phyloP scores from a whole-genome alignment of 164 flowering plant species.

The Nymphaea thermarum region DNA sequence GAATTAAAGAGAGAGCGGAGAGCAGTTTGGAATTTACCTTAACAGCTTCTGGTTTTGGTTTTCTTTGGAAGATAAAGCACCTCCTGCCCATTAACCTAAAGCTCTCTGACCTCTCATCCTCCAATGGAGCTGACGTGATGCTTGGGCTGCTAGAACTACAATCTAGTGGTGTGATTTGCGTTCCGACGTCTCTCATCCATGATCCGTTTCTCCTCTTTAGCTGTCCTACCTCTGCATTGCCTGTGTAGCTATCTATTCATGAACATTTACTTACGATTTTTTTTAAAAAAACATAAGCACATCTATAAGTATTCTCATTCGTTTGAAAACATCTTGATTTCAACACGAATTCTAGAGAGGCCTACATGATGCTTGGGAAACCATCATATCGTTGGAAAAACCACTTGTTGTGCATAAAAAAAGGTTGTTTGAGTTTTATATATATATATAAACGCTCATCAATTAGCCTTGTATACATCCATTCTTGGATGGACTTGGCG shows the following conservation, averaged over 20 bases:
- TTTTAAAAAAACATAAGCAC: not conserved
- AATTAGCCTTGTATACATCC: not conserved
- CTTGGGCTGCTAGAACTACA: slow-evolving; percentile 40
- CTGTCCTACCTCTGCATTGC: slow-evolving; percentile 17
- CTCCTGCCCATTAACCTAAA: not conserved
- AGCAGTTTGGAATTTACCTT: not conserved
- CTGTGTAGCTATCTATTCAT: not conserved
- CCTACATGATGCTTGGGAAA: not conserved
- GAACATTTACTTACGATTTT: not conserved
- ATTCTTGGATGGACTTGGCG: not conserved
- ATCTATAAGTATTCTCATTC: not conserved
- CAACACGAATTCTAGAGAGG: not conserved
- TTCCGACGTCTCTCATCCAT: slow-evolving; percentile 60
- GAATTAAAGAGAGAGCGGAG: not conserved
- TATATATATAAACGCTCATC: not conserved
- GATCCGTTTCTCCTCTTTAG: slow-evolving; percentile 10
- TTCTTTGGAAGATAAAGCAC: not conserved
- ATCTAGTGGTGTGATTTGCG: slow-evolving; percentile 50
- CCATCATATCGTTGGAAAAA: not conserved
- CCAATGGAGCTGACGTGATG: slow-evolving; percentile 43
- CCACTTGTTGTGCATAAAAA: not conserved
- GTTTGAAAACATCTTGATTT: not conserved
- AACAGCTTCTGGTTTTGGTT: not conserved
- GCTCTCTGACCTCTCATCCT: slow-evolving; percentile 24
- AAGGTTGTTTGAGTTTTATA: not conserved